Evolutionary conservation across 2,329 filamentous ascomycete genomes (phyloP).

Genomic region (Cladosporium sp.): DNA sequence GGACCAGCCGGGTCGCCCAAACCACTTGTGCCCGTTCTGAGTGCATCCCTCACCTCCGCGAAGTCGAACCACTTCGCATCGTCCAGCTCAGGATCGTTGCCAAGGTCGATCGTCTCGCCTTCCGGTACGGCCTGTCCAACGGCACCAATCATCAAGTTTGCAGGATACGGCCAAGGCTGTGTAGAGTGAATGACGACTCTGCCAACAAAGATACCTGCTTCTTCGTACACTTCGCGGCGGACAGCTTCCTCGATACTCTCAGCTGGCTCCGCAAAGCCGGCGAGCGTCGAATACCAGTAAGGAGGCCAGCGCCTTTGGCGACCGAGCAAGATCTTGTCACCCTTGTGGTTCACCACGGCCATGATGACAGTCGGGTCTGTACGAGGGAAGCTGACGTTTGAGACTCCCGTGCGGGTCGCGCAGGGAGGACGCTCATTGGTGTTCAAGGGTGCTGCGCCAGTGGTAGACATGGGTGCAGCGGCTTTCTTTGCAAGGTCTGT

Average conservation of each 20-base stretch:
- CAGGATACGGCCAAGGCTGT: constrained; percentile 52
- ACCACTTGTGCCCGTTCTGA: constrained; percentile 62
- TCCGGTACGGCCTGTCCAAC: constrained; percentile 75
- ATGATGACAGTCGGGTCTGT: constrained; percentile 96
- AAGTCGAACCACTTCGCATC: constrained; percentile 83
- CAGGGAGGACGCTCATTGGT: constrained; percentile 63
- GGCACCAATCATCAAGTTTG: constrained; percentile 57
- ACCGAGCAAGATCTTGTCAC: constrained; percentile 74
- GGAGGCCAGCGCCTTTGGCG: constrained; percentile 79
- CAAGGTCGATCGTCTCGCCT: constrained; percentile 75
- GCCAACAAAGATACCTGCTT: constrained; percentile 44
- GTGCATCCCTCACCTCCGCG: constrained; percentile 73
- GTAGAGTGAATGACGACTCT: constrained; percentile 49
- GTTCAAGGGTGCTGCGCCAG: constrained; percentile 23
- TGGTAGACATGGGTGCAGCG: constrained; percentile 28
- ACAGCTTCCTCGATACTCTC: constrained; percentile 50
- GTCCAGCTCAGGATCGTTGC: constrained; percentile 88
- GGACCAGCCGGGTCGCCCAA: constrained; percentile 61
- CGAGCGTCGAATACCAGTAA: constrained; percentile 83
- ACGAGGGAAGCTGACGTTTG: constrained; percentile 86
- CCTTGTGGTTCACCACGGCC: constrained; percentile 79
- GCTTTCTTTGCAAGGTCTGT: constrained; percentile 51
- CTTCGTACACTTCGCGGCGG: constrained; percentile 49
- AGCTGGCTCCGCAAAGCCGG: constrained; percentile 49
- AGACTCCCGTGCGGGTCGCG: constrained; percentile 76